Percentiles rank a stretch among this genome's conserved stretches.
Evolutionary conservation across 331 rosid genomes (phyloP).

Genomic region (Dryas integrifolia): DNA sequence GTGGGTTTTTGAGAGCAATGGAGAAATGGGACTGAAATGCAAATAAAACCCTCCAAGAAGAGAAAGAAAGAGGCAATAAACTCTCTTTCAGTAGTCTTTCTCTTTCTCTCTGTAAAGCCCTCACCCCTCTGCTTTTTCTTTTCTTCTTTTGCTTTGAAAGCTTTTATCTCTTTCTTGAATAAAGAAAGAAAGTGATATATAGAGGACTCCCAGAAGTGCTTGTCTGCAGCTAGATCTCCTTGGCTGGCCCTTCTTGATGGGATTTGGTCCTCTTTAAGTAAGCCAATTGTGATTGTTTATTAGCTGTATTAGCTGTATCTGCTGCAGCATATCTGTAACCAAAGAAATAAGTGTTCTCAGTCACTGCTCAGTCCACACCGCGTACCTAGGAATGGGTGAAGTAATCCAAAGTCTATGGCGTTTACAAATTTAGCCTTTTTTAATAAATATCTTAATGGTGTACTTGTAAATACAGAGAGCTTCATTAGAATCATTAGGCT

Average conservation of each 20-base stretch:
- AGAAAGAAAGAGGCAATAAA: background rate
- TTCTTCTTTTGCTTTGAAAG: background rate
- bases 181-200: background rate
- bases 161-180: background rate
- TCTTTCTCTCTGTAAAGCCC: slow-evolving; percentile 17
- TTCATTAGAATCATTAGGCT: background rate
- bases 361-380: slow-evolving; percentile 5
- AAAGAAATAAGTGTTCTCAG: background rate
- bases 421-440: too few species aligned
- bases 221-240: slow-evolving; percentile 1
- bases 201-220: slow-evolving; percentile 6
- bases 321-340: background rate
- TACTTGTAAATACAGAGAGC: background rate
- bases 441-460: too few species aligned
- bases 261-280: slow-evolving; percentile 1
- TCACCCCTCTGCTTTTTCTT: background rate
- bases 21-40: slow-evolving; percentile 16
- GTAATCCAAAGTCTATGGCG: background rate
- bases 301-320: slow-evolving; percentile 17
- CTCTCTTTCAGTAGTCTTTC: background rate
- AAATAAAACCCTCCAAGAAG: background rate
- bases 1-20: background rate
- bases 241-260: background rate
- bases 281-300: background rate
- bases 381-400: background rate